These are phyloP conservation scores for Capsicum rhomboideum DNA, from an alignment of 257 asterid species.

Conservation along the genomic window DNA sequence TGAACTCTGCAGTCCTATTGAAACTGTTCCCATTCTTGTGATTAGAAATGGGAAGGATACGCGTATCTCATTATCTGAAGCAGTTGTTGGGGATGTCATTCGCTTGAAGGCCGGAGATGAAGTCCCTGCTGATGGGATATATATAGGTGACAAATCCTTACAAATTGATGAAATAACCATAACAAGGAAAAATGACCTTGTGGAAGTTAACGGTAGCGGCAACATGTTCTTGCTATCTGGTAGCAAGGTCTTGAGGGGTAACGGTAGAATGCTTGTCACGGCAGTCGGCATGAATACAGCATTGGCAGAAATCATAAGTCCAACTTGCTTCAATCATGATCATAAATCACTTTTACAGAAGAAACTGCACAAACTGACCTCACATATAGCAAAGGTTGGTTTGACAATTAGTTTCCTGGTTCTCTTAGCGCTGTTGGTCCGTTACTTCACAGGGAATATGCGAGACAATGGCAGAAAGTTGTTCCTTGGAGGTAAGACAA, in stretches of 20 bases:
- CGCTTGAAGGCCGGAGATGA: slow-evolving; percentile 42
- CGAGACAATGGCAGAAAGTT: slow-evolving; percentile 7
- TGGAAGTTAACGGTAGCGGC: slow-evolving; percentile 13
- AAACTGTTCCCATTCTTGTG: slow-evolving; percentile 28
- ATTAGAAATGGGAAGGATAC: slow-evolving; percentile 32
- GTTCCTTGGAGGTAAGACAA: slow-evolving; percentile 24
- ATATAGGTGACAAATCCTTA: slow-evolving; percentile 29
- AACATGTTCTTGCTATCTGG: slow-evolving; percentile 50
- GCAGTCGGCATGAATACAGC: slow-evolving; percentile 51
- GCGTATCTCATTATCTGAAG: slow-evolving; percentile 32
- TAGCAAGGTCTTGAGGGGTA: slow-evolving; percentile 46
- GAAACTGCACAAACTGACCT: slow-evolving; percentile 32
- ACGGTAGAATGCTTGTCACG: slow-evolving; percentile 38
- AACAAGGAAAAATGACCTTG: slow-evolving; percentile 29
- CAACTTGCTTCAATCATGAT: slow-evolving; percentile 15
- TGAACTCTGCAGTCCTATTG: slow-evolving; percentile 38
- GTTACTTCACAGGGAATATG: slow-evolving; percentile 55
- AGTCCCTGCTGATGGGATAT: slow-evolving; percentile 62
- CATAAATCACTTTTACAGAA: slow-evolving; percentile 48
- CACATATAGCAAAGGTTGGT: slow-evolving; percentile 40
- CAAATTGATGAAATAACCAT: slow-evolving; percentile 46
- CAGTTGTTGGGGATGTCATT: slow-evolving; percentile 46
- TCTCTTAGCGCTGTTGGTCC: slow-evolving; percentile 30
- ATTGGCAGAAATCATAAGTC: slow-evolving; percentile 52
- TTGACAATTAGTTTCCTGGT: slow-evolving; percentile 36